Percentiles rank a stretch among this genome's conserved stretches.
These are phyloP conservation scores for Panaeolus papilionaceus DNA, from an alignment of 768 basidiomycete genomes.

Conservation along the genomic window DNA sequence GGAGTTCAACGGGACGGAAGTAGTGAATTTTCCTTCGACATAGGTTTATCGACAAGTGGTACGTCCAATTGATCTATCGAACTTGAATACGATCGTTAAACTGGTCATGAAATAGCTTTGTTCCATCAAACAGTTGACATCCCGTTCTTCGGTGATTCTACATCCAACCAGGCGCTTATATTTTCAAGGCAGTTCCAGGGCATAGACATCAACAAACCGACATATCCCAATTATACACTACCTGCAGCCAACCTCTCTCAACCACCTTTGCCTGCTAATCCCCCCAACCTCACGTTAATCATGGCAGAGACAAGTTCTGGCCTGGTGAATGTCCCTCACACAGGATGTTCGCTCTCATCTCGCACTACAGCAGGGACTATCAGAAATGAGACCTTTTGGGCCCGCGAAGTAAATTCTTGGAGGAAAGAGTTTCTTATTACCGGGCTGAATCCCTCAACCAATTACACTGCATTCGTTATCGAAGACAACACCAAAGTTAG, in stretches of 20 bases:
- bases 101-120: slow-evolving; percentile 40
- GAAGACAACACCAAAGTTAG: slow-evolving; percentile 61
- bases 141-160: slow-evolving; percentile 77
- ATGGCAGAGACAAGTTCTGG: slow-evolving; percentile 54
- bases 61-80: slow-evolving; percentile 16
- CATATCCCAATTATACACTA: slow-evolving; percentile 80
- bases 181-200: slow-evolving; percentile 66
- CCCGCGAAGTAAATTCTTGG: slow-evolving; percentile 64
- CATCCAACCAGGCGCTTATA: slow-evolving; percentile 71
- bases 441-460: slow-evolving; percentile 66
- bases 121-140: slow-evolving; percentile 51
- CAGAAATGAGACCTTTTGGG: slow-evolving; percentile 57
- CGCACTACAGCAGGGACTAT: slow-evolving; percentile 44
- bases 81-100: neutral
- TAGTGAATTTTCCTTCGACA: slow-evolving; percentile 52
- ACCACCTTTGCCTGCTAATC: slow-evolving; percentile 46
- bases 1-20: slow-evolving; percentile 47
- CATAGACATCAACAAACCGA: slow-evolving; percentile 40
- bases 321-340: slow-evolving; percentile 52
- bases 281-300: slow-evolving; percentile 60
- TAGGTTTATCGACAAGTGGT: slow-evolving; percentile 60
- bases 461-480: slow-evolving; percentile 79
- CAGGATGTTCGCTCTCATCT: slow-evolving; percentile 62
- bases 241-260: slow-evolving; percentile 58
- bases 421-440: slow-evolving; percentile 71